Evolutionary conservation across 768 basidiomycete genomes (phyloP).

Genomic region (Cubamyces lactineus): DNA sequence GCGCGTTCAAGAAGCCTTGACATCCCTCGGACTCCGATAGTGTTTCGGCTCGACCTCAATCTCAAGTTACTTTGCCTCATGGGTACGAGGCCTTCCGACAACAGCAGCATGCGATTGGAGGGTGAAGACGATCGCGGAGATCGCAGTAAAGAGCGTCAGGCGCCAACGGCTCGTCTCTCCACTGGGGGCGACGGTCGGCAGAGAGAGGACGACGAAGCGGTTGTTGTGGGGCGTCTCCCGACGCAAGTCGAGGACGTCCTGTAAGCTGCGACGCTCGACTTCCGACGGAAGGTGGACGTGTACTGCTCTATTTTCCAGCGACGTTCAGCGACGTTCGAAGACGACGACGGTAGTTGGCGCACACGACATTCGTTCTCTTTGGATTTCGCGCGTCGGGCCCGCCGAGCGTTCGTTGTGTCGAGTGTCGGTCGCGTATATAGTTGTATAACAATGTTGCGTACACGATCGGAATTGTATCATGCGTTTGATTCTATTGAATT

Average conservation of each 20-base stretch:
- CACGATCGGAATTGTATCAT: slow-evolving; percentile 4
- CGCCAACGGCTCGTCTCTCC: slow-evolving; percentile 24
- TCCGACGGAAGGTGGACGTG: slow-evolving; percentile 2
- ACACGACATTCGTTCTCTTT: not conserved
- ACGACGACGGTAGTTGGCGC: not conserved
- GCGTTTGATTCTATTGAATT: not conserved
- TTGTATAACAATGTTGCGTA: slow-evolving; percentile 3
- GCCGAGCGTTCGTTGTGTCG: slow-evolving; percentile 4
- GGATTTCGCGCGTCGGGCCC: not conserved
- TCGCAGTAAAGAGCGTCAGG: slow-evolving; percentile 29
- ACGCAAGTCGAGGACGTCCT: not conserved
- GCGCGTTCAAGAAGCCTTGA: slow-evolving; percentile 33
- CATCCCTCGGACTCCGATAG: slow-evolving; percentile 32
- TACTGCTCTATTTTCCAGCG: not conserved
- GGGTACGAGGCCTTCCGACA: not conserved
- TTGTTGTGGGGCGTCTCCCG: slow-evolving; percentile 2
- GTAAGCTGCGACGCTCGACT: slow-evolving; percentile 4
- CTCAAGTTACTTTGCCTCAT: not conserved
- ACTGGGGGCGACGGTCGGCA: slow-evolving; percentile 4
- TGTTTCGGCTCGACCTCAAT: not conserved
- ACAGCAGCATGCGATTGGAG: not conserved
- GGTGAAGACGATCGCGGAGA: slow-evolving; percentile 21
- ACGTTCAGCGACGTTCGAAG: not conserved
- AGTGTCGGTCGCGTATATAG: slow-evolving; percentile 10
- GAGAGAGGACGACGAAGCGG: not conserved